Evolutionary conservation across 2,329 filamentous ascomycete species (phyloP), one percentile per base, ranked within the genome.

Genomic region (Hypoxylon sp.): DNA sequence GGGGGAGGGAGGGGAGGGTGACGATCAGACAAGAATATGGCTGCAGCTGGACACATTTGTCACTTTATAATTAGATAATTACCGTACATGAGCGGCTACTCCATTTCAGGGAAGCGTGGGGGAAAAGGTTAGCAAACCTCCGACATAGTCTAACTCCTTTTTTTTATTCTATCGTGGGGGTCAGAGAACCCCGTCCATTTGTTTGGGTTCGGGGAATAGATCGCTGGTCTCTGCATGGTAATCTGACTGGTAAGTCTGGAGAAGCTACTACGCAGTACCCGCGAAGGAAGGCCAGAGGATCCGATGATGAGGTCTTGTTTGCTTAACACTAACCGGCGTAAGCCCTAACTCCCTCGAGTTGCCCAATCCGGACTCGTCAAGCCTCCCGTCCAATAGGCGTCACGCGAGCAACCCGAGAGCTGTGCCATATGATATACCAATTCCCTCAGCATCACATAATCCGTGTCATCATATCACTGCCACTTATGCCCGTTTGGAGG

Each of bases 301-400:
- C 45, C 45, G 38, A 56, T 63, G 56, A 60, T 30, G 67, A 69
- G 56, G 67, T 49, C 41, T 67, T 63, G 52, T 36, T 48, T 58
- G 23, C 60, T 63, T 32, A 25, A 43, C 36, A 43, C 59, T 58
- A 41, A 57, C 25, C n/a, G 52, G 43, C 55, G 50, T 70, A 70
- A 70, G 67, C 67, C 67, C 64, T 70, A 70, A 59, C 38, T 51
- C 60, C 57, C 50, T 59, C 28, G 25, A 51, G 59, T 63, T 70
- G 19, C 68, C 62, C 21, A n/a, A 68, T 65, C 19, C 38, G 59
- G 61, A 53, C 43, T 58, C 32, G 38, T 63, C 64, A 6, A 57
- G n/a, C 38, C 34, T 48, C 41, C 13, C 38, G 45, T 56, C 63
- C 63, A 67, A 63, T 61, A 43, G 50, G 30, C 53, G 30, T 60